These are phyloP conservation scores for Eucalyptus sp. DNA, from an alignment of 345 rosid species.

Conservation along the genomic window DNA sequence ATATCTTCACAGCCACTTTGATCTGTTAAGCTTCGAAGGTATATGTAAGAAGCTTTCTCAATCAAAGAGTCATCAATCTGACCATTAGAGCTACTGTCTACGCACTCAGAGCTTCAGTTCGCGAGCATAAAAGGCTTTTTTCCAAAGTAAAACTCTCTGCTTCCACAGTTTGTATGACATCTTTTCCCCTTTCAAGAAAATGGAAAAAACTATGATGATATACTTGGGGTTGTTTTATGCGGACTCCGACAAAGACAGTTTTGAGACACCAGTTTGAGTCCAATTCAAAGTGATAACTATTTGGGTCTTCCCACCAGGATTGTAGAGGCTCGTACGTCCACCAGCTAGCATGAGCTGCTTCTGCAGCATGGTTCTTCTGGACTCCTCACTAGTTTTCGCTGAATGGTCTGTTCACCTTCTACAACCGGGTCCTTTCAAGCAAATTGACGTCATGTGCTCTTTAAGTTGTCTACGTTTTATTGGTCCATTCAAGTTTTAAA, in stretches of 20 bases:
- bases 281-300: neutral
- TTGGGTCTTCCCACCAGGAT: neutral
- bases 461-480: neutral
- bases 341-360: neutral
- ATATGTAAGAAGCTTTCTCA: neutral
- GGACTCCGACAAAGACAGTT: neutral
- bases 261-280: neutral
- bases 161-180: neutral
- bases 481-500: neutral
- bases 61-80: neutral
- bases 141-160: neutral
- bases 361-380: neutral
- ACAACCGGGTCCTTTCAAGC: neutral
- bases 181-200: neutral
- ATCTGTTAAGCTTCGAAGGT: neutral
- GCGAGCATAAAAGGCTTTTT: neutral
- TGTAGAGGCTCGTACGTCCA: neutral
- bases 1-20: neutral
- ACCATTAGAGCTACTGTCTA: neutral
- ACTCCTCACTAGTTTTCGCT: neutral
- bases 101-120: neutral
- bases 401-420: neutral
- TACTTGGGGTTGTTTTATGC: neutral
- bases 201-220: neutral
- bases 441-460: neutral